Percentiles rank a stretch among this genome's conserved stretches.
Evolutionary conservation across 108 stramenopile genomes (phyloP).

Genomic region (Cyclotella cryptica): DNA sequence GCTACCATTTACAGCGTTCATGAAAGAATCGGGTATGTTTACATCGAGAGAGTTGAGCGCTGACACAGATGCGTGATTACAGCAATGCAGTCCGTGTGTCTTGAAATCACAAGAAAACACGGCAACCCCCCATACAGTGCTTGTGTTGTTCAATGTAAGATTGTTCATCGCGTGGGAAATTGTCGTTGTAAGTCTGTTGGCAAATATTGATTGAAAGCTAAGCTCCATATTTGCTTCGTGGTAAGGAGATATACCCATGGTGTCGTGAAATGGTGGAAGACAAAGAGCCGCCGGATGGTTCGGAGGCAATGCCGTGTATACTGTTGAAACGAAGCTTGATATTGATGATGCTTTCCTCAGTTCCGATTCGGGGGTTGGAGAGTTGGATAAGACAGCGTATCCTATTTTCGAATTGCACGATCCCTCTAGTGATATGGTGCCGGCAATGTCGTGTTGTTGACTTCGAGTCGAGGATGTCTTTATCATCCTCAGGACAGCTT

Average conservation of each 20-base stretch:
- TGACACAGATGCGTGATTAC: conserved; percentile 42
- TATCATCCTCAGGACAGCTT: conserved; percentile 22
- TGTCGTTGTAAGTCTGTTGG: conserved; percentile 35
- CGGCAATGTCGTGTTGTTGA: neutral
- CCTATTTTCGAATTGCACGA: conserved; percentile 43
- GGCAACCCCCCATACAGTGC: conserved; percentile 41
- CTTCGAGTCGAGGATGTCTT: neutral
- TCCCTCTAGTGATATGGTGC: conserved; percentile 12
- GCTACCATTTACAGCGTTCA: conserved; percentile 9
- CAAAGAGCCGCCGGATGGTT: conserved; percentile 42
- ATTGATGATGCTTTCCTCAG: conserved; percentile 46
- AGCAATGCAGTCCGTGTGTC: conserved; percentile 23
- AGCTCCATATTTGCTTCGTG: conserved; percentile 45
- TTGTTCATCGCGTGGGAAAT: conserved; percentile 25
- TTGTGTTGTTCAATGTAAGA: conserved; percentile 10
- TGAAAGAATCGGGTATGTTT: conserved; percentile 7
- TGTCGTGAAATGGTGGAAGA: conserved; percentile 35
- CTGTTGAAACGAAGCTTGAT: conserved; percentile 33
- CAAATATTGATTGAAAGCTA: conserved; percentile 50
- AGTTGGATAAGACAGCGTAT: conserved; percentile 40
- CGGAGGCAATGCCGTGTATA: conserved; percentile 43
- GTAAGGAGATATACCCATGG: conserved; percentile 44
- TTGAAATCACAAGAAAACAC: conserved; percentile 41
- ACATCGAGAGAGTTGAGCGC: conserved; percentile 28
- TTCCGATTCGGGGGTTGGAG: conserved; percentile 30